phyloP scores from a whole-genome alignment of 345 rosid species.

The Atalantia buxifolia region DNA sequence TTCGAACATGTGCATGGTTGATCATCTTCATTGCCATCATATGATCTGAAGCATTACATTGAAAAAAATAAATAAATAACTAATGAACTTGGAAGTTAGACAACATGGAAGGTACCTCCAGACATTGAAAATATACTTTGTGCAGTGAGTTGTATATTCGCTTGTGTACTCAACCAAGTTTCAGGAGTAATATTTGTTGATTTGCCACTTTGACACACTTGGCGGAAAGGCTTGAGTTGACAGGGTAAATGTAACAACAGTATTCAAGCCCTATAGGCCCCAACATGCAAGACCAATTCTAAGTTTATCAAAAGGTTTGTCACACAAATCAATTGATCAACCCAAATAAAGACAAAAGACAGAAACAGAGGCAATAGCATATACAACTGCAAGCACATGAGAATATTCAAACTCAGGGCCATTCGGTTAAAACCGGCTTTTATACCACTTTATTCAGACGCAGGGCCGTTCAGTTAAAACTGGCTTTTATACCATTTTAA shows the following conservation, averaged over 20 bases:
- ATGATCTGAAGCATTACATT: slow-evolving; percentile 56
- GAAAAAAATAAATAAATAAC: background rate
- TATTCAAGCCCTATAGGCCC: background rate
- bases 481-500: background rate
- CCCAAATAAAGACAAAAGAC: background rate
- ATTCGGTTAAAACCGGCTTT: too few relatives aligned
- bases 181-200: background rate
- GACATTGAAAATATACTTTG: background rate
- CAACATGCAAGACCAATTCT: background rate
- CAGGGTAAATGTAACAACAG: background rate
- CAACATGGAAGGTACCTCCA: background rate
- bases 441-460: background rate
- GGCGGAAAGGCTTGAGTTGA: background rate
- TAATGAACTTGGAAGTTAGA: background rate
- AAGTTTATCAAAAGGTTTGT: background rate
- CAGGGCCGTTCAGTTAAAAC: too few relatives aligned
- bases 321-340: background rate
- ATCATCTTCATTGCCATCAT: slow-evolving; percentile 99
- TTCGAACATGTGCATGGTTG: slow-evolving; percentile 57
- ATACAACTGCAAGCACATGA: background rate
- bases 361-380: background rate
- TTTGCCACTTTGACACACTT: background rate
- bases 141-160: background rate
- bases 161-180: background rate
- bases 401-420: background rate